A percentile compares a stretch with the other conserved stretches of the same genome.
Conservation (phyloP, 2,329 filamentous ascomycete genomes). For the Calonectria fujianensis region DNA sequence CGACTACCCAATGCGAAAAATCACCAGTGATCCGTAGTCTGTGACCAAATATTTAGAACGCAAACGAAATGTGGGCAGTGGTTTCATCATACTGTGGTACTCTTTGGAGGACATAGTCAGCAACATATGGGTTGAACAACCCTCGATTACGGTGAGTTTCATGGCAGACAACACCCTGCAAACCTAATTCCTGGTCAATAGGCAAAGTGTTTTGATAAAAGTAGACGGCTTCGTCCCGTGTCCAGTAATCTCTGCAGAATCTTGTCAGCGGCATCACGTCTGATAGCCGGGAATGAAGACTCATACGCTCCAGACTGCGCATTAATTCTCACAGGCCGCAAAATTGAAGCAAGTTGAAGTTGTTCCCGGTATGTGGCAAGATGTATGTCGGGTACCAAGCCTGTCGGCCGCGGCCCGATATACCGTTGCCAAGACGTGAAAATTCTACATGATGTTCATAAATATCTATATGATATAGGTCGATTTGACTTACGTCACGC, state of each 20-base stretch:
- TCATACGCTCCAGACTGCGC: constrained; percentile 34
- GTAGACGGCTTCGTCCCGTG: constrained; percentile 56
- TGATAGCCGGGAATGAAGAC: background rate
- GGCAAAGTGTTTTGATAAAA: constrained; percentile 56
- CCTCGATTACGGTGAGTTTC: constrained; percentile 46
- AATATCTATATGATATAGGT: background rate
- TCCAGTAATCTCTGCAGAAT: constrained; percentile 56
- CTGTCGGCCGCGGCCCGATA: background rate
- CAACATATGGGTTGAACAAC: constrained; percentile 48
- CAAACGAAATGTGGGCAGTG: background rate
- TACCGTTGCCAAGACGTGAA: constrained; percentile 19
- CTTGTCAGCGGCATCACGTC: background rate
- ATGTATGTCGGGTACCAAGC: constrained; percentile 20
- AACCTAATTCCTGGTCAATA: constrained; percentile 55
- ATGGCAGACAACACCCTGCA: constrained; percentile 55
- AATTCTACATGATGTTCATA: background rate
- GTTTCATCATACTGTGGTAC: constrained; percentile 54
- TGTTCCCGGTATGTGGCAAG: constrained; percentile 28
- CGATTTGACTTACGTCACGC: background rate
- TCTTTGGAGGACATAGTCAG: constrained; percentile 53
- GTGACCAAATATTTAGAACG: background rate
- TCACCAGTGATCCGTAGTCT: constrained; percentile 51
- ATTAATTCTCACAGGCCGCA: constrained; percentile 37
- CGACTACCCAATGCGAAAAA: constrained; percentile 52
- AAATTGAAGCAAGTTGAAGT: constrained; percentile 24